Percentiles rank a stretch among this genome's conserved stretches.
Evolutionary conservation across 2,329 filamentous ascomycete species (phyloP).

Genomic region (Ascochyta lentis): DNA sequence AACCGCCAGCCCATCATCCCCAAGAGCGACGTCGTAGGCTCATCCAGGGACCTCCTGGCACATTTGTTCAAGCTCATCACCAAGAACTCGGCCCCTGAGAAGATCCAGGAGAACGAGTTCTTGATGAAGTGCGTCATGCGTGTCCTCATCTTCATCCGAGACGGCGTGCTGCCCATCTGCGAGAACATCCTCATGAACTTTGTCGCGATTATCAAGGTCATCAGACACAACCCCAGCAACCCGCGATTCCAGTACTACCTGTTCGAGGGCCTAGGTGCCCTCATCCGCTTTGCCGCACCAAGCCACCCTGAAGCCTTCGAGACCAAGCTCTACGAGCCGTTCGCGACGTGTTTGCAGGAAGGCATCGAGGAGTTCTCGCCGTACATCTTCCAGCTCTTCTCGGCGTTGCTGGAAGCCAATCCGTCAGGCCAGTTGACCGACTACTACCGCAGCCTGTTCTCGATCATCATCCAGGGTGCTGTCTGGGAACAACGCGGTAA

Average conservation of each 20-base stretch:
- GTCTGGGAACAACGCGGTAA: conserved; percentile 95
- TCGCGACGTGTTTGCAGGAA: conserved; percentile 78
- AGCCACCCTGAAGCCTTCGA: conserved; percentile 77
- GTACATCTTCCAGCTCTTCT: conserved; percentile 95
- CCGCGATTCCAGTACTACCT: conserved; percentile 98
- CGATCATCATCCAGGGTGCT: conserved; percentile 77
- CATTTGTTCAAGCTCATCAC: conserved; percentile 93
- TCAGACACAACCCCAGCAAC: conserved; percentile 94
- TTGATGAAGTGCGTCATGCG: conserved; percentile 99
- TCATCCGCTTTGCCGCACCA: conserved; percentile 78
- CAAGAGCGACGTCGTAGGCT: conserved; percentile 76
- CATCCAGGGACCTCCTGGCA: conserved; percentile 83
- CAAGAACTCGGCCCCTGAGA: conserved; percentile 81
- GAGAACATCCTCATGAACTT: conserved; percentile 84
- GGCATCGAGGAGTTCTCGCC: conserved; percentile 94
- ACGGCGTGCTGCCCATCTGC: conserved; percentile 74
- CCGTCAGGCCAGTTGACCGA: conserved; percentile 78
- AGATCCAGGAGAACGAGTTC: conserved; percentile 98
- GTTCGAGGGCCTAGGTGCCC: conserved; percentile 90
- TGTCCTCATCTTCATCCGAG: conserved; percentile 91
- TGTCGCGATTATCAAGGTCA: conserved; percentile 87
- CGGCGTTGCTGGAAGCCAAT: conserved; percentile 86
- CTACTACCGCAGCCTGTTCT: conserved; percentile 80
- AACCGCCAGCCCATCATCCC: conserved; percentile 79
- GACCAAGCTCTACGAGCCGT: conserved; percentile 79